These are phyloP conservation scores for Syzygium syzygioides DNA, from an alignment of 441 rosid genomes.

Conservation along the genomic window DNA sequence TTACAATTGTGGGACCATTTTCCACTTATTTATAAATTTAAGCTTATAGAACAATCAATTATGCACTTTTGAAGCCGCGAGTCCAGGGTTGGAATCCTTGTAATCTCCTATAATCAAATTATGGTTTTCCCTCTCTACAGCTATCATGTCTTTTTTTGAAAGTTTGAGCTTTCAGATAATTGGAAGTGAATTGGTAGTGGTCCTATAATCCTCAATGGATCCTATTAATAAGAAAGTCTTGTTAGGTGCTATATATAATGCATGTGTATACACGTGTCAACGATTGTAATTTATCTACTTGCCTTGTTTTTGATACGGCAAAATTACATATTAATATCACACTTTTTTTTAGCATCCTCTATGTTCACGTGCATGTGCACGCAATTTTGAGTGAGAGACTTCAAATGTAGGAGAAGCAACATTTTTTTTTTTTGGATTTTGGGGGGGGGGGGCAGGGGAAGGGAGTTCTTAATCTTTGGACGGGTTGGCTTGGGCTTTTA, in stretches of 20 bases:
- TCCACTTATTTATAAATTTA: neutral
- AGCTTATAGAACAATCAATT: neutral
- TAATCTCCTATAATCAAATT: neutral
- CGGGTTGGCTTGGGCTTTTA: neutral
- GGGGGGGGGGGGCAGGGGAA: neutral
- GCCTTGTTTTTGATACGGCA: neutral
- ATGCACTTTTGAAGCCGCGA: neutral
- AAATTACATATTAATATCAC: neutral
- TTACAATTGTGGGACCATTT: neutral
- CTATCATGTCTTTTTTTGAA: neutral
- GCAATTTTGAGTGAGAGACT: neutral
- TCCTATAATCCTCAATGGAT: neutral
- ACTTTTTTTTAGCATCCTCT: neutral
- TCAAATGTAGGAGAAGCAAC: neutral
- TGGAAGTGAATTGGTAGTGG: neutral
- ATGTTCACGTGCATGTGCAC: neutral
- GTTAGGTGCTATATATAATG: neutral
- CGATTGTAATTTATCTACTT: neutral
- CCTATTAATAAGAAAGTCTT: neutral
- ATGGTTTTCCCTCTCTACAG: neutral
- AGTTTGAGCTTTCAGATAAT: neutral
- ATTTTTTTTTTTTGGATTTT: no score
- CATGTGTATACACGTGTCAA: neutral
- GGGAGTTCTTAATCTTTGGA: neutral
- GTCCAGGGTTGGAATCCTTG: neutral